Evolutionary conservation across 1,284 basidiomycete species (phyloP), one percentile per base, ranked within the genome.

Genomic region (Coniferiporia weirii): DNA sequence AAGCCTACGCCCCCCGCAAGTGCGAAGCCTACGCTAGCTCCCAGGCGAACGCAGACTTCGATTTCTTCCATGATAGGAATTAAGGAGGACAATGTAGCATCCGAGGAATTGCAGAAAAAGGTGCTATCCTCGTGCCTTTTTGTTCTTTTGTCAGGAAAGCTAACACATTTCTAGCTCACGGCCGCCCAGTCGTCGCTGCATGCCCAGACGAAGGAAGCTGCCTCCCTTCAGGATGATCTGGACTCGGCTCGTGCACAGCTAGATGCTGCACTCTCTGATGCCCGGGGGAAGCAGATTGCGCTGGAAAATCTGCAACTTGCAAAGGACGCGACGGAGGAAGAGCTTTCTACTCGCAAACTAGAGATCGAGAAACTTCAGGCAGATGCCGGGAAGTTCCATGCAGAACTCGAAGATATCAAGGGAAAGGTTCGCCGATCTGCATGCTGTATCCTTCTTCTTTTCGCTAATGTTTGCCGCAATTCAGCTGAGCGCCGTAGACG

Each of bases 51-150:
- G 13, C 64, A 72, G 13, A 73, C 76, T 13, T 89, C 88, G 3
- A 82, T 90, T 52, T 79, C 85, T 12, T 87, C 88, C 3, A 83
- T 90, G 60, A 80, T 76, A 61, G 89, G 89, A 65, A 75, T 85
- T 10, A 81, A 79, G 63, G 85, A 83, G 64, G 83, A 84, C 64
- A 74, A 69, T n/a, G 80, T 80, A 65, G 76, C 70, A 15, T 64
- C 82, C 22, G 77, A 79, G 56, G 84, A 83, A 56, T 65, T 89
- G 20, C 83, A 86, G 68, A 72, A 68, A 56, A 84, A 89, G 79
- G 88, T 82, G 66, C 52, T 36, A 52, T 48, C 2, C 56, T 46
- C 8, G 17, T 50, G 49, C 45, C 22, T 46, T 34, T 56, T 61
- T 63, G 38, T 60, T 54, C 20, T 52, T n/a, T 48, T 17, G 20